Evolutionary conservation across 495 filamentous ascomycete species (phyloP), one percentile per base, ranked within the genome.

Genomic region (Letharia columbiana): DNA sequence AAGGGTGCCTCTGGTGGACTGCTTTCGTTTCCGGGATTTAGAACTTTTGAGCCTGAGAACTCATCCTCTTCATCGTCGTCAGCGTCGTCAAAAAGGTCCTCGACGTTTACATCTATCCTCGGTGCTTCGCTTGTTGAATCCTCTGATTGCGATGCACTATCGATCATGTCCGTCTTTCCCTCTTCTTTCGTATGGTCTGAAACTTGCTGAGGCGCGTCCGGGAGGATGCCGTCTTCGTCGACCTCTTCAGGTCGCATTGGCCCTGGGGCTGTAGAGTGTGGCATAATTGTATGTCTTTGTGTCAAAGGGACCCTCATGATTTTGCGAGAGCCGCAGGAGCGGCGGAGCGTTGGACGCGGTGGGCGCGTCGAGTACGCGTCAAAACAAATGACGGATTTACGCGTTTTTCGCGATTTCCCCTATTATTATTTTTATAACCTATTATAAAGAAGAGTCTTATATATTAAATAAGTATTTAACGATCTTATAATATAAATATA

Each of bases 51-150:
- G 50, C 80, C 82, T 9, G 86, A 82, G 67, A 89, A 92, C 65
- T 94, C 90, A 6, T 89, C 85, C 65, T 94, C 89, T 7, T 89
- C 89, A 59, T 90, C 88, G 41, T 87, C 84, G 64, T 88, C 89
- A 44, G 86, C 57, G 28, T 66, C 66, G 37, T 68, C 85, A 69
- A 96, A 94, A 44, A 96, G 74, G 45, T 92, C 88, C 60, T 95
- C 91, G 28, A 96, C 75, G 54, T 89, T 90, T 28, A 89, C 80
- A n/a, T 83, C 76, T n/a, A 71, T 72, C 50, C 68, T 66, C 37
- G 28, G 41, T 11, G 23, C 28, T 31, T 56, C 62, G 23, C 42
- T 41, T 37, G 35, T 61, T 4, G 23, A 31, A 7, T 18, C 52
- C 12, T 20, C 59, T 28, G 4, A 18, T 5, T 40, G 31, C 28